A percentile compares a stretch with the other conserved stretches of the same genome.
phyloP scores from a whole-genome alignment of 441 rosid species.

The Manihot esculenta region DNA sequence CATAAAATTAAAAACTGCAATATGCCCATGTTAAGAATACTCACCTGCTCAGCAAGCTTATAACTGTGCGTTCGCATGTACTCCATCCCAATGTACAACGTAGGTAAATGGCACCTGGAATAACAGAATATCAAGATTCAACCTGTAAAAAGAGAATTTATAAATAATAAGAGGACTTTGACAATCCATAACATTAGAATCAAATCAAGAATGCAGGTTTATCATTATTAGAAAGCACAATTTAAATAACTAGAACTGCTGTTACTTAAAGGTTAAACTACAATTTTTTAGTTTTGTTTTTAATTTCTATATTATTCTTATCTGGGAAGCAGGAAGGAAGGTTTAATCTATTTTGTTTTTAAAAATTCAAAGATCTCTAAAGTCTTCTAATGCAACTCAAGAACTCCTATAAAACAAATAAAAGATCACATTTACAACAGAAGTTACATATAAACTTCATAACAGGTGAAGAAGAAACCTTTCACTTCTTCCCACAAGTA shows the following conservation, averaged over 20 bases:
- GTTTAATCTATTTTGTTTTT: background rate
- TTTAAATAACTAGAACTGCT: background rate
- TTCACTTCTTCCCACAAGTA: background rate
- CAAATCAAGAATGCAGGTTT: background rate
- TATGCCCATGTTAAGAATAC: slow-evolving; percentile 10
- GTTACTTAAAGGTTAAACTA: background rate
- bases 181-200: slow-evolving; percentile 20
- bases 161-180: slow-evolving; percentile 49
- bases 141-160: slow-evolving; percentile 58
- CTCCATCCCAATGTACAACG: slow-evolving; percentile 98
- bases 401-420: background rate
- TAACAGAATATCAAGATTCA: slow-evolving; percentile 76
- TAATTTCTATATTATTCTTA: background rate
- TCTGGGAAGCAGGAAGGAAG: background rate
- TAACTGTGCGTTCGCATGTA: slow-evolving; percentile 96
- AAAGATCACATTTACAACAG: background rate
- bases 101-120: slow-evolving; percentile 98
- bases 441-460: background rate
- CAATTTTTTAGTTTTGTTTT: background rate
- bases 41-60: slow-evolving; percentile 97
- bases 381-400: background rate
- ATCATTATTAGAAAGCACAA: background rate
- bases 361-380: background rate
- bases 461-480: background rate
- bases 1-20: slow-evolving; percentile 5